These are phyloP conservation scores for Lachnellula suecica DNA, from an alignment of 2,329 filamentous ascomycete genomes.

Conservation along the genomic window DNA sequence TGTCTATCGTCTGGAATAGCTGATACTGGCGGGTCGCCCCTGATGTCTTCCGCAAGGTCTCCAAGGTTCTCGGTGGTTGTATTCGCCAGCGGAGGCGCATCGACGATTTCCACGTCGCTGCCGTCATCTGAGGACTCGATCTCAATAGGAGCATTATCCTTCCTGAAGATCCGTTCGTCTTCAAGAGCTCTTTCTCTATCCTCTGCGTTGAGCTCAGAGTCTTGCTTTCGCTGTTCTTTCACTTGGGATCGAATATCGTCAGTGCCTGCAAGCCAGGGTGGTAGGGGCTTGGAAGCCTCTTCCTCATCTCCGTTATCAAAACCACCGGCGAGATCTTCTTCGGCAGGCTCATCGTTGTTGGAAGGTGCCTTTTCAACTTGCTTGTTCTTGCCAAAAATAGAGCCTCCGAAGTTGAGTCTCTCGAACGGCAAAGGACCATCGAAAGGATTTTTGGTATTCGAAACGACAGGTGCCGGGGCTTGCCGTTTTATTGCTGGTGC, in stretches of 20 bases:
- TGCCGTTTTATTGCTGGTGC: slow-evolving; percentile 39
- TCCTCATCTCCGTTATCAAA: slow-evolving; percentile 36
- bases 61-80: slow-evolving; percentile 8
- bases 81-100: slow-evolving; percentile 39
- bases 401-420: slow-evolving; percentile 70
- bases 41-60: slow-evolving; percentile 33
- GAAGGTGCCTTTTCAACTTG: background rate
- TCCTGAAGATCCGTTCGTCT: slow-evolving; percentile 49
- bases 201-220: slow-evolving; percentile 63
- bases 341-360: slow-evolving; percentile 17
- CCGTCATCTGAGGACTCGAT: slow-evolving; percentile 60
- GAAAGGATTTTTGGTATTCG: slow-evolving; percentile 64
- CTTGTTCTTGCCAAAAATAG: slow-evolving; percentile 49
- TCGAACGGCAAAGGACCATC: slow-evolving; percentile 88
- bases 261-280: slow-evolving; percentile 70
- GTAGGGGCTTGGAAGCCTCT: slow-evolving; percentile 52
- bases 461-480: slow-evolving; percentile 37
- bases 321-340: slow-evolving; percentile 37
- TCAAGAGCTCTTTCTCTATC: slow-evolving; percentile 57
- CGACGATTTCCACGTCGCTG: slow-evolving; percentile 57
- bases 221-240: slow-evolving; percentile 55
- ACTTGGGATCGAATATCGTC: slow-evolving; percentile 65
- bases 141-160: slow-evolving; percentile 54
- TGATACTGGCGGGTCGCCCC: slow-evolving; percentile 21
- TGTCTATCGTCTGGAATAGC: slow-evolving; percentile 28